Base-by-base conservation (phyloP, 1,284 basidiomycete species). In the Apiotrichum laibachii region DNA sequence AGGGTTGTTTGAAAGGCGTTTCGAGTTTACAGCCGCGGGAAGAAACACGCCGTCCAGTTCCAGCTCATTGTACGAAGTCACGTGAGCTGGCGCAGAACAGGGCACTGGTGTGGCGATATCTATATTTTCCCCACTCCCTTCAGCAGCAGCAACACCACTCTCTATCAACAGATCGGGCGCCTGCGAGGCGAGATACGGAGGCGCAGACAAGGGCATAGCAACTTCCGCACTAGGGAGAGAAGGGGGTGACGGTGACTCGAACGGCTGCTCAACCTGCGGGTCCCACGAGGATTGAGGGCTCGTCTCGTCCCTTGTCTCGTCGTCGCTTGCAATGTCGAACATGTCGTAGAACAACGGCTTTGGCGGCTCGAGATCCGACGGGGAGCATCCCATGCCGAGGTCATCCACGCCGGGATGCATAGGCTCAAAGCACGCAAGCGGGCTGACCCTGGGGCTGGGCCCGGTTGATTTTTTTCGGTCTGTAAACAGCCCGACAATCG, bases 291-390 rank as follows among this genome's bases (percentile, higher is more conserved):
- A 16, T 39, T 39, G 26, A 31, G 26, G 26, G 26, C 26, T 39
- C 10, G 37, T 39, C 12, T 13, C 12, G 10, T 12, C 16, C 16
- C 37, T 39, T 18, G 40, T 42, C 40, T 47, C 55, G 13, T 55
- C 44, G 18, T 52, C 52, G 18, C 34, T 26, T 15, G 46, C 26
- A 21, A 58, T 18, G 40, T 58, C 61, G 34, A 63, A 63, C 39
- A 31, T 60, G 53, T 63, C 61, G 55, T 63, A 63, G 46, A 63
- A 63, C 49, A 57, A 16, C 1, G 61, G 61, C 15, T 19, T 50
- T n/a, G 52, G 52, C 3, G 43, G 43, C 34, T 54, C 52, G 40
- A 47, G 33, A 15, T 44, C 51, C 11, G 5, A 13, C 8, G 51
- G 5, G 18, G 39, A 26, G 21, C 9, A 11, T 6, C 6, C 18